Evolutionary conservation across 192 early-diverging fungal genomes (phyloP), one percentile per base, ranked within the genome.

Genomic region (Podila horticola): DNA sequence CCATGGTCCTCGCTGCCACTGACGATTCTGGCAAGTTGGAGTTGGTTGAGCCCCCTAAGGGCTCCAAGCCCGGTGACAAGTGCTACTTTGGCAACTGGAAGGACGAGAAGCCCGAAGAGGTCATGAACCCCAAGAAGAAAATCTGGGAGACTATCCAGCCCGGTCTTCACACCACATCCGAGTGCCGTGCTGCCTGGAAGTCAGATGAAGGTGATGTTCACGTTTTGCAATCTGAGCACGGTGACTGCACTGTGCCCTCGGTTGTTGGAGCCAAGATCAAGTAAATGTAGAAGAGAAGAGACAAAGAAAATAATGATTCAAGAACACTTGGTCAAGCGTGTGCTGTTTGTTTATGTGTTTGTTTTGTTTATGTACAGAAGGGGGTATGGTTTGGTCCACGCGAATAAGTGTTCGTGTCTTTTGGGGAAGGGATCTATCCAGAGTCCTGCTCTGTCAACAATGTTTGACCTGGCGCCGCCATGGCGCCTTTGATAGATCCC

Each of bases 61-160:
- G 93, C 36, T 90, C 90, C 72, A 88, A 91, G 79, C 96, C 98
- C 22, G 98, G 98, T 58, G 95, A 96, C 72, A 89, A 91, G 62
- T 94, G 97, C 64, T 96, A 87, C 88, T 96, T 98, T 87, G 94
- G 94, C 30, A 96, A 95, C 36, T 91, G 92, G 92, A 96, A 89
- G 94, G 94, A 86, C 62, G 92, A 86, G 72, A 82, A 52, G 29
- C 96, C 98, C 33, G 97, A 98, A 74, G 91, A 89, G 68, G 88
- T 94, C 31, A 90, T 99, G 67, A 97, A 97, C 83, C 97, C 98
- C 71, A 99, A 99, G 90, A 96, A 96, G 90, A 99, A 99, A 89
- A 91, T 97, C 68, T 99, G 91, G 89, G 98, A 99, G 82, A 94
- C 95, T 30, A 94, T 99, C 58, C 97, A 98, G 89, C 95, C 97